phyloP scores from a whole-genome alignment of 225 moss, liverwort and hornwort species.

The Sphagnum tenellum region DNA sequence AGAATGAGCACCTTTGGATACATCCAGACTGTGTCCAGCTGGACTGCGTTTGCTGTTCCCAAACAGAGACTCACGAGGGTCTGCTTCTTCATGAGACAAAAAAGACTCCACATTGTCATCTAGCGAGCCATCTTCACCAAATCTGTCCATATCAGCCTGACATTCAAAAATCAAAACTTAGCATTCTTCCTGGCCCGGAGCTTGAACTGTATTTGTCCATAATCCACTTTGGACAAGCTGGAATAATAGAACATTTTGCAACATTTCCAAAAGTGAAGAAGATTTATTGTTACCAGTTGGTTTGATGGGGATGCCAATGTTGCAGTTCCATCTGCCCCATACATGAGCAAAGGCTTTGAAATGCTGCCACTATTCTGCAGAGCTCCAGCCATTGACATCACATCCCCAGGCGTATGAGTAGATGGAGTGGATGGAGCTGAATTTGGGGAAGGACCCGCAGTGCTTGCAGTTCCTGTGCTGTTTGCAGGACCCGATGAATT shows the following conservation, averaged over 20 bases:
- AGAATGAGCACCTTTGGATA: conserved; percentile 64
- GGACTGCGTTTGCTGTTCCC: conserved; percentile 80
- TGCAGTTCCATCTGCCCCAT: conserved; percentile 95
- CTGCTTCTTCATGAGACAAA: conserved; percentile 94
- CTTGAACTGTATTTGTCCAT: too few species aligned
- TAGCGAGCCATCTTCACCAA: conserved; percentile 85
- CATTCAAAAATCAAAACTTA: conserved; percentile 6
- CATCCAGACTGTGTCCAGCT: conserved; percentile 99
- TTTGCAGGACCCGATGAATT: conserved; percentile 99
- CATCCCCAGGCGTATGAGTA: conserved; percentile 99
- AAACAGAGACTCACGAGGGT: conserved; percentile 90
- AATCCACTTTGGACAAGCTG: too few species aligned
- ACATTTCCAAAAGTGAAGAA: too few species aligned
- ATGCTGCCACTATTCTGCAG: conserved; percentile 98
- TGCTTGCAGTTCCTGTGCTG: conserved; percentile 98
- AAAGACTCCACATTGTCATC: conserved; percentile 99
- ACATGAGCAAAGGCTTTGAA: conserved; percentile 98
- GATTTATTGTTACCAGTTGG: conserved; percentile 70
- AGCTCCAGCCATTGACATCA: conserved; percentile 90
- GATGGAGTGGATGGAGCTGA: conserved; percentile 99
- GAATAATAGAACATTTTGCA: too few species aligned
- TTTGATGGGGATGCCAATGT: conserved; percentile 98
- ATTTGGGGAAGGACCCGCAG: conserved; percentile 96
- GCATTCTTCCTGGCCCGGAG: too few species aligned
- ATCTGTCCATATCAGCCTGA: conserved; percentile 91